Percentiles rank a stretch among this genome's conserved stretches.
phyloP scores from a whole-genome alignment of 106 monocot genomes.

The Agapanthus africanus region DNA sequence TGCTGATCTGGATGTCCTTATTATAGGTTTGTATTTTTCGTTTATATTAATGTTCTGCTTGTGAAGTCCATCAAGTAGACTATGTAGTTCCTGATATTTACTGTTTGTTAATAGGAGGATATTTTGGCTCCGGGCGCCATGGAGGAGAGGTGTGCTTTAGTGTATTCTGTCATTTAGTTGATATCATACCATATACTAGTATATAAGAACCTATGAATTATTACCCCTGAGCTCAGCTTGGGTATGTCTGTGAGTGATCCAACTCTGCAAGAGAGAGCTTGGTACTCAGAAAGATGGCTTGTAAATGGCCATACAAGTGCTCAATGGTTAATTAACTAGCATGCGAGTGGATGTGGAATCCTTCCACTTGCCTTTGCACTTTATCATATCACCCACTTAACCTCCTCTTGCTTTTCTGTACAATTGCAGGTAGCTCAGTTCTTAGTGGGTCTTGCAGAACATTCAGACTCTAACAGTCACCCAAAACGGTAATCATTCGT shows the following conservation, averaged over 20 bases:
- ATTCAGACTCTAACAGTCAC: conserved; percentile 34
- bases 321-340: background rate
- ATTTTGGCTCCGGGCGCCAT: conserved; percentile 93
- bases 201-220: background rate
- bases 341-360: conserved; percentile 3
- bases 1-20: conserved; percentile 94
- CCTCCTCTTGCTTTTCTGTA: background rate
- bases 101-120: conserved; percentile 61
- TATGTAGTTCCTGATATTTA: background rate
- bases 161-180: background rate
- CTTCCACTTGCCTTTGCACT: background rate
- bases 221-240: background rate
- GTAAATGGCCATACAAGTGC: conserved; percentile 1
- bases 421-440: conserved; percentile 89
- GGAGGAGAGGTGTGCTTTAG: conserved; percentile 70
- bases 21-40: conserved; percentile 51
- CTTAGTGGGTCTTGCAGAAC: conserved; percentile 80
- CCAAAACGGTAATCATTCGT: conserved; percentile 54
- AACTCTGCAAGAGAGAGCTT: background rate
- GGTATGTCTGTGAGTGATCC: background rate
- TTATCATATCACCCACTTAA: background rate
- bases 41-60: background rate
- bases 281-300: conserved; percentile 2
- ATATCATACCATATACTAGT: no score
- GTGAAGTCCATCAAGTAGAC: background rate